phyloP scores from a whole-genome alignment of 23 red algal genomes.

The Pyropia yezoensis region DNA sequence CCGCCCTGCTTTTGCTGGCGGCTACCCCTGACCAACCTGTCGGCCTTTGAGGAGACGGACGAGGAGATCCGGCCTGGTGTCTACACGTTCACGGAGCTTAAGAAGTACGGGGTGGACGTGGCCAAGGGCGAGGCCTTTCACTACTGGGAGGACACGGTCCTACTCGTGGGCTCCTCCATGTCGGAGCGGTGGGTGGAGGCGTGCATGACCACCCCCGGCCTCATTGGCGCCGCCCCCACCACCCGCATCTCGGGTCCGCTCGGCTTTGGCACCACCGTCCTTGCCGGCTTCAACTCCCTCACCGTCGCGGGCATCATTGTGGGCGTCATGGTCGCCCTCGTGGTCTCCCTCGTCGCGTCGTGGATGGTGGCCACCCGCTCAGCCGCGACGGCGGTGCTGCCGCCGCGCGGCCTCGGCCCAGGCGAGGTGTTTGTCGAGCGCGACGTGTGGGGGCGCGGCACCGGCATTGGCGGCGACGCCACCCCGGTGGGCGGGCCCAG shows the following conservation, averaged over 20 bases:
- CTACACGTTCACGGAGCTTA: slow-evolving; percentile 23
- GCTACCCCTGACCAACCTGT: slow-evolving; percentile 18
- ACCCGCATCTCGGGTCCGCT: slow-evolving; percentile 18
- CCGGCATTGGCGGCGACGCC: too few relatives aligned
- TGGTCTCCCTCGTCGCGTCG: slow-evolving; percentile 40
- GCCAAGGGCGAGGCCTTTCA: slow-evolving; percentile 32
- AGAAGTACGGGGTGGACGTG: slow-evolving; percentile 29
- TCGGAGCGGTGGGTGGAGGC: slow-evolving; percentile 43
- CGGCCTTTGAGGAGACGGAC: slow-evolving; percentile 17
- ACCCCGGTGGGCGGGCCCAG: too few relatives aligned
- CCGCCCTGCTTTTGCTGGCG: slow-evolving; percentile 39
- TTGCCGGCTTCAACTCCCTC: slow-evolving; percentile 3
- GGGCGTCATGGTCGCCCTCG: slow-evolving; percentile 26
- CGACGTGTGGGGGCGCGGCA: slow-evolving; percentile 40
- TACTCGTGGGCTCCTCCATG: slow-evolving; percentile 9
- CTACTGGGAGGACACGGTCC: slow-evolving; percentile 26
- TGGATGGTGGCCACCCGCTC: slow-evolving; percentile 52
- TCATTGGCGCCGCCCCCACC: slow-evolving; percentile 27
- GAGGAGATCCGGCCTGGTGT: slow-evolving; percentile 15
- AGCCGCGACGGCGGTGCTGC: slow-evolving; percentile 12
- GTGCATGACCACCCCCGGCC: slow-evolving; percentile 22
- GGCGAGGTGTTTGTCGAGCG: slow-evolving; percentile 51
- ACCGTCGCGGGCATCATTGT: slow-evolving; percentile 23
- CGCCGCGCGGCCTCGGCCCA: slow-evolving; percentile 15
- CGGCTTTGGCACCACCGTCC: slow-evolving; percentile 12